Evolutionary conservation across 2,329 filamentous ascomycete genomes (phyloP), one percentile per base, ranked within the genome.

Genomic region (Macrophomina tecta): DNA sequence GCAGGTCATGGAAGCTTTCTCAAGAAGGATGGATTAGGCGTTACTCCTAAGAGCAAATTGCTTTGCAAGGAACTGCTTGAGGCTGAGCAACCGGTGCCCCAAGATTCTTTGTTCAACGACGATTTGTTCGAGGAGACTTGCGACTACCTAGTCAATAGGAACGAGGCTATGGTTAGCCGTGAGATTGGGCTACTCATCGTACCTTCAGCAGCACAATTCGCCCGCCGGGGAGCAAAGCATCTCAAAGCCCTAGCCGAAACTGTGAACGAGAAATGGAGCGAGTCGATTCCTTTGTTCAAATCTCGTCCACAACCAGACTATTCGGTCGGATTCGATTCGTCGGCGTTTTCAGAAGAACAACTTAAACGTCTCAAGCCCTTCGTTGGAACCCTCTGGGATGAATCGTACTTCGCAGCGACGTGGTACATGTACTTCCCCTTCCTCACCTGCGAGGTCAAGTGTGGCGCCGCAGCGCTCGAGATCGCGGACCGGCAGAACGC

Each of bases 211-310:
- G 36, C 36, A 38, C 36, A 38, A 38, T 38, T 8, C 36, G 42
- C 38, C 30, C 36, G 16, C 34, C 42, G 61, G 3, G 51, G 51
- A n/a, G 23, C 23, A 23, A 23, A 23, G 23, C 23, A 42, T 46
- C 5, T 68, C 16, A 48, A 76, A 1, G 23, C 48, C 67, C 68
- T 84, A 9, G 71, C 72, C 32, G 79, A 84, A 69, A 81, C 77
- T 68, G 73, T 80, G 45, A 81, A 83, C 69, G 75, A 82, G 72
- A 73, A 74, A 66, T 83, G 81, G 81, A 77, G 76, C 64, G 79
- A 78, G 67, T 76, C 76, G 5, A 73, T 81, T 40, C 75, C 5
- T 80, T 79, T 64, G 73, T 49, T 28, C 2, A 12, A 23, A 28
- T 5, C 46, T 14, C 16, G 42, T 14, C 16, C 16, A 14, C 42